Base-by-base conservation (phyloP, 345 rosid genomes). In the Lumnitzera racemosa region DNA sequence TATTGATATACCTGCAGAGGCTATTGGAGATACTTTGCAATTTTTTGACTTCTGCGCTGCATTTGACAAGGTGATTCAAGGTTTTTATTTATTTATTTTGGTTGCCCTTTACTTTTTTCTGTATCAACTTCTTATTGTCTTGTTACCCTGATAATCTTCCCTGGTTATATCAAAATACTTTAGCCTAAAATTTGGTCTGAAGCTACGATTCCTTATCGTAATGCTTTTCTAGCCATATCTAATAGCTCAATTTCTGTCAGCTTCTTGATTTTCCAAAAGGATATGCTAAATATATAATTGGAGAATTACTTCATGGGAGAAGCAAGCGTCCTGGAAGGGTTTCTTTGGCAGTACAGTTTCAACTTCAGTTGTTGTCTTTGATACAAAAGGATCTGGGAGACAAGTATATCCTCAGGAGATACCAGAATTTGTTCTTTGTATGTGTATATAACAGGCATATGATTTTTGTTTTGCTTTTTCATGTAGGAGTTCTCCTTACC, bases 11-110 rank as follows among this genome's bases (percentile, higher is more conserved):
- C 61, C 81, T 57, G 74, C 81, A 54, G 78, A 84, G 66, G 70
- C 73, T 71, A 83, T 67, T 55, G 99, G 95, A 49, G 70, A 76
- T 36, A 83, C 81, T 59, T 69, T 94, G 62, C 99, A 89, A 64
- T 90, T 94, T 67, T 57, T 87, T 47, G 90, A 87, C 65, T 94
- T 94, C 63, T 89, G 89, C 75, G 72, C 83, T 47, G 80, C 95
- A 70, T 94, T 94, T 74, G 82, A 81, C 52, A 67, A 79, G 97
- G 99, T 36, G 43, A 36, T 36, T 36, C 83, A 76, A 53, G 57
- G 41, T 56, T 46, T 7, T 36, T 36, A 36, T 36, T 36, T 36
- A 36, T 36, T 36, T 36, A 7, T 36, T 36, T 36, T 36, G 43
- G 43, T 36, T 36, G 9, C 43, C 43, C 43, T 36, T 36, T 36